phyloP scores from a whole-genome alignment of 1,139 yeast species.

The Yamadazyma triangularis region DNA sequence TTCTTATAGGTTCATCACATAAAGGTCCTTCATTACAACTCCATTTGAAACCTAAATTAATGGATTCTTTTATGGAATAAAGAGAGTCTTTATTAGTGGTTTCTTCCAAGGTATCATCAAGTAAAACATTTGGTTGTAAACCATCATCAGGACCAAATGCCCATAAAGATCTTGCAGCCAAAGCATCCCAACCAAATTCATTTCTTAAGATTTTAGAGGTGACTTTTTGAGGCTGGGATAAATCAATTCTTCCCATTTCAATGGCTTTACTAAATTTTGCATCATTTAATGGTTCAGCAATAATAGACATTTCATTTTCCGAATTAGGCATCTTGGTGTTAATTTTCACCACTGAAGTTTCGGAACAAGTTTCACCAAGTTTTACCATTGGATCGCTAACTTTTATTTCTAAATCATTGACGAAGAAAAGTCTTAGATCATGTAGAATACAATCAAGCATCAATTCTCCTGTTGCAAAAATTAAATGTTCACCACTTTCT shows the following conservation, averaged over 20 bases:
- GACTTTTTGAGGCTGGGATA: conserved; percentile 31
- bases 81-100: conserved; percentile 62
- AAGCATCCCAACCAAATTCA: conserved; percentile 73
- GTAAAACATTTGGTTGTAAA: conserved; percentile 51
- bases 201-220: conserved; percentile 54
- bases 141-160: conserved; percentile 63
- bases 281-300: conserved; percentile 72
- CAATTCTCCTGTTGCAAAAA: conserved; percentile 83
- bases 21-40: conserved; percentile 84
- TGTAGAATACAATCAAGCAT: conserved; percentile 81
- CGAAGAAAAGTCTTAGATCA: conserved; percentile 62
- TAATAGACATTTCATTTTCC: conserved; percentile 57
- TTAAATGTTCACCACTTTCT: conserved; percentile 83
- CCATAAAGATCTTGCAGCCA: conserved; percentile 84
- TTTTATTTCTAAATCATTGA: conserved; percentile 63
- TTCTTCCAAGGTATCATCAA: conserved; percentile 70
- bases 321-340: conserved; percentile 51
- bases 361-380: conserved; percentile 74
- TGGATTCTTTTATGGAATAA: conserved; percentile 43
- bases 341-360: conserved; percentile 64
- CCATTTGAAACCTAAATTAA: conserved; percentile 82
- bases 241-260: conserved; percentile 43
- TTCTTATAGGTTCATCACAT: conserved; percentile 76
- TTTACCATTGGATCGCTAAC: conserved; percentile 82
- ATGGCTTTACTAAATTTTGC: conserved; percentile 51